Evolutionary conservation across 768 basidiomycete genomes (phyloP).

Genomic region (Tulasnella sp.): DNA sequence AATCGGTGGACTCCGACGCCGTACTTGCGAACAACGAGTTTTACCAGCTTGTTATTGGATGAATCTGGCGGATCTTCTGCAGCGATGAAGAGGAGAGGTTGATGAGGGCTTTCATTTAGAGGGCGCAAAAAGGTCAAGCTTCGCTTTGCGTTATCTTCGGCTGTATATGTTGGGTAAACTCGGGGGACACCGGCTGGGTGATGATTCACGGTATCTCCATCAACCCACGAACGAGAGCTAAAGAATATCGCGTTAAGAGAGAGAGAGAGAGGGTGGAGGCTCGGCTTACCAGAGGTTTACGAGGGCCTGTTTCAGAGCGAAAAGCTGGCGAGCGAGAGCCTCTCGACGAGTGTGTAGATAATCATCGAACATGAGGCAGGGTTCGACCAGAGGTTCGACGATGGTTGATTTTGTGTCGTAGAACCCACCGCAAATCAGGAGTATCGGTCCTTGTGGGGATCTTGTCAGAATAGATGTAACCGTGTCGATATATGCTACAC

Average conservation of each 20-base stretch:
- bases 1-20: constrained; percentile 11
- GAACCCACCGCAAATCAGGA: constrained; percentile 16
- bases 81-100: background rate
- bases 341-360: background rate
- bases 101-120: background rate
- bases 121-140: background rate
- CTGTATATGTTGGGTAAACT: background rate
- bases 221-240: background rate
- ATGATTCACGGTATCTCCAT: background rate
- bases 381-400: constrained; percentile 10
- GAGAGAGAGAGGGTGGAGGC: background rate
- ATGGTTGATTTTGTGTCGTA: constrained; percentile 18
- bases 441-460: background rate
- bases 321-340: constrained; percentile 7
- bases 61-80: background rate
- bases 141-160: background rate
- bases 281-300: background rate
- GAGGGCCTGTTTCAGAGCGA: constrained; percentile 3
- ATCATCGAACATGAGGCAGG: constrained; percentile 20
- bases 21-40: constrained; percentile 6
- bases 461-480: background rate
- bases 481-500: background rate
- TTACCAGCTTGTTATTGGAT: background rate
- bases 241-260: background rate
- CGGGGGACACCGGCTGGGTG: background rate